These are phyloP conservation scores for Kurtzmaniella cleridarum DNA, from an alignment of 805 yeast genomes.

Conservation along the genomic window DNA sequence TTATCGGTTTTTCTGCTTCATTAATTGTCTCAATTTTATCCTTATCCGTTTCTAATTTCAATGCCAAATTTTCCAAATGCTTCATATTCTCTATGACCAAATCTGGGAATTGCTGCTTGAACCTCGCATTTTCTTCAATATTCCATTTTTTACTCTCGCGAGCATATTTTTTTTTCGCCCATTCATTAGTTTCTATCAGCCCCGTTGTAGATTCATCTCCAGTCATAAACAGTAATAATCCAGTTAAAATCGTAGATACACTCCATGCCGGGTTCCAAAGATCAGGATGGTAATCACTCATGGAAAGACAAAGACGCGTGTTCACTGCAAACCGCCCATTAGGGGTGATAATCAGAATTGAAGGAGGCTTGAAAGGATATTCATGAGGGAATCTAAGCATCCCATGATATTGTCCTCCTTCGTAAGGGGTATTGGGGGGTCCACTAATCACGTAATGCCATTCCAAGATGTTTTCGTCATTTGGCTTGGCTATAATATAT, in stretches of 20 bases:
- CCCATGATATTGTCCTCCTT: constrained; percentile 86
- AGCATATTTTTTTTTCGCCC: constrained; percentile 54
- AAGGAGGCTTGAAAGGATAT: constrained; percentile 89
- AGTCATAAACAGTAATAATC: constrained; percentile 88
- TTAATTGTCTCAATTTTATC: constrained; percentile 5
- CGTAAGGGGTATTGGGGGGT: constrained; percentile 85
- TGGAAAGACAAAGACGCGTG: constrained; percentile 79
- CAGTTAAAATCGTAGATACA: constrained; percentile 81
- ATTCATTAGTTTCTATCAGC: constrained; percentile 60
- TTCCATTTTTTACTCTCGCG: constrained; percentile 57
- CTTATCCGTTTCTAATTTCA: constrained; percentile 12
- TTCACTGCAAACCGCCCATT: constrained; percentile 82
- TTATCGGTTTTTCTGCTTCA: constrained; percentile 13
- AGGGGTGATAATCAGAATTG: constrained; percentile 85
- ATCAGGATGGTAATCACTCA: constrained; percentile 93
- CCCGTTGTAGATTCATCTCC: constrained; percentile 84
- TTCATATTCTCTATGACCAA: constrained; percentile 39
- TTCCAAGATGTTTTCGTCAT: constrained; percentile 79
- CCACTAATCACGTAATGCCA: constrained; percentile 95
- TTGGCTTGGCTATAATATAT: constrained; percentile 76
- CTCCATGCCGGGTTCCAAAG: constrained; percentile 97
- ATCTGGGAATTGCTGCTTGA: constrained; percentile 67
- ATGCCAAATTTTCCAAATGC: constrained; percentile 18
- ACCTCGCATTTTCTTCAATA: constrained; percentile 48
- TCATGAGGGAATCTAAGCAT: constrained; percentile 76